Conservation (phyloP, 1,284 basidiomycete species). For the Cryptococcus neoformans region DNA sequence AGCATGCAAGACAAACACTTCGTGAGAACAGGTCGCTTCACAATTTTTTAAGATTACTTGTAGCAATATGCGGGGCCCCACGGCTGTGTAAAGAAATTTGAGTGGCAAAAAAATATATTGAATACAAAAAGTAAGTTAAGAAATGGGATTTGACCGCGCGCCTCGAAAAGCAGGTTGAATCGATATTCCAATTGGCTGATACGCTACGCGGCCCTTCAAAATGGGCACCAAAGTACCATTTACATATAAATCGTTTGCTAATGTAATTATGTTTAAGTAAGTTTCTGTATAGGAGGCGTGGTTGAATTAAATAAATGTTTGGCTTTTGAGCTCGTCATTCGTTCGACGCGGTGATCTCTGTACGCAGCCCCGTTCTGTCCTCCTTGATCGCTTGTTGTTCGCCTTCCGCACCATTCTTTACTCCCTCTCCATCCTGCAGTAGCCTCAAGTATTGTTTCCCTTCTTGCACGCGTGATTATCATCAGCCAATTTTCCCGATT, state of each 20-base stretch:
- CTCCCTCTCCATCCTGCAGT: too few relatives aligned
- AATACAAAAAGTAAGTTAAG: neutral
- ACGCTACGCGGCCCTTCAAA: neutral
- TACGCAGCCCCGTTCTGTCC: too few relatives aligned
- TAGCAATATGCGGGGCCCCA: neutral
- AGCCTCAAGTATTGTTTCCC: too few relatives aligned
- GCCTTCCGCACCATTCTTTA: too few relatives aligned
- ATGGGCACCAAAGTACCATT: too few relatives aligned
- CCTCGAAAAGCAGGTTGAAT: neutral
- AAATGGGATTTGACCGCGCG: neutral
- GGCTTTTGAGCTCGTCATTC: too few relatives aligned
- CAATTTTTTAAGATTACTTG: neutral
- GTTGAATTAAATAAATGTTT: too few relatives aligned
- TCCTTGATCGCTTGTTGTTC: too few relatives aligned
- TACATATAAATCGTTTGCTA: neutral
- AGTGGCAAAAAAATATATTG: neutral
- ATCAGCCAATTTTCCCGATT: too few relatives aligned
- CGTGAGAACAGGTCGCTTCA: neutral
- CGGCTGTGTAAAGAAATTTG: neutral
- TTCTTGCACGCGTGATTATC: too few relatives aligned
- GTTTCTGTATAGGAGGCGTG: too few relatives aligned
- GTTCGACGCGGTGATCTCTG: too few relatives aligned
- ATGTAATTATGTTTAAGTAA: neutral
- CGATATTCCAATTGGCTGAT: neutral
- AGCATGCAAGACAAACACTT: neutral